Conservation (phyloP, 345 rosid species). For the Hibiscus tridactylites region DNA sequence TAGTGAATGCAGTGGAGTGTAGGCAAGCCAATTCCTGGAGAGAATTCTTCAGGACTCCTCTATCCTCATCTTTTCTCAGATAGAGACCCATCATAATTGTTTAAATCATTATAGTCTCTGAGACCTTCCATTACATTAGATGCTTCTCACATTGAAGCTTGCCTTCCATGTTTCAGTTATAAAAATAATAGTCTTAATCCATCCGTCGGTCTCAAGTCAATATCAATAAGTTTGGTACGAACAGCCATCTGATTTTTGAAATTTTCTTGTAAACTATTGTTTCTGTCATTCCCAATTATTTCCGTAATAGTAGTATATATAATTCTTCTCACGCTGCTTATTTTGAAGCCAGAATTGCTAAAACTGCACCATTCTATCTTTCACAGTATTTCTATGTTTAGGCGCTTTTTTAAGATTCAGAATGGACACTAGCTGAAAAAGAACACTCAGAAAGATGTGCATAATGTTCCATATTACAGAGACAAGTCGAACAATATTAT, state of each 20-base stretch:
- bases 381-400: not conserved
- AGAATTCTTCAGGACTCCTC: constrained; percentile 1
- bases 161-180: not conserved
- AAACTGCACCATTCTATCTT: not conserved
- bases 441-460: not conserved
- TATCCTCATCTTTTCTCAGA: not conserved
- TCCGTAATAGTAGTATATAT: not conserved
- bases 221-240: not conserved
- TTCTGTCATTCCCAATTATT: not conserved
- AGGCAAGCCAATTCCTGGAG: too few species aligned
- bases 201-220: not conserved
- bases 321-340: not conserved
- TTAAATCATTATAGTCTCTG: not conserved
- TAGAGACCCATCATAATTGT: not conserved
- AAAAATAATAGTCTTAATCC: not conserved
- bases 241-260: not conserved
- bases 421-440: not conserved
- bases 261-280: not conserved
- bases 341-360: not conserved
- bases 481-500: not conserved
- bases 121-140: not conserved
- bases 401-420: not conserved
- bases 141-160: not conserved
- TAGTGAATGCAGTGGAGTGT: not conserved
- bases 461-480: not conserved